A percentile compares a stretch with the other conserved stretches of the same genome.
phyloP scores from a whole-genome alignment of 1,284 basidiomycete species.

The Cryptococcus sp. region DNA sequence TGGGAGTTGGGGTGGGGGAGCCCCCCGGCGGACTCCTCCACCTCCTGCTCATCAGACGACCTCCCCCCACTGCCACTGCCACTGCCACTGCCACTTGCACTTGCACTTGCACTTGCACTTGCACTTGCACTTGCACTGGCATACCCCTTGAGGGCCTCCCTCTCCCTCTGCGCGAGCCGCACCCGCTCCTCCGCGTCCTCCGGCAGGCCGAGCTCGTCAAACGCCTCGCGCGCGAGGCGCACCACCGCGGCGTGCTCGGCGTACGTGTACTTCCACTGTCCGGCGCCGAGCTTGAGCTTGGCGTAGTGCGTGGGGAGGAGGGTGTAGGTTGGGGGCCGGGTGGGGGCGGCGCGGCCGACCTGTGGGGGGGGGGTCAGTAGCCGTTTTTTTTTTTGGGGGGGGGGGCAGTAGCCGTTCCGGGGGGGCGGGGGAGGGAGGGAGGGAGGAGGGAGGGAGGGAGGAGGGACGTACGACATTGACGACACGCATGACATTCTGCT shows the following conservation, averaged over 20 bases:
- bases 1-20: no score
- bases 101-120: not conserved
- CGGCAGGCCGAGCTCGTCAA: slow-evolving; percentile 38
- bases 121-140: slow-evolving; percentile 10
- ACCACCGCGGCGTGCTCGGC: slow-evolving; percentile 36
- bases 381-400: no score
- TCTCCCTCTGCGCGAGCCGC: slow-evolving; percentile 36
- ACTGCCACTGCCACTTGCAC: not conserved
- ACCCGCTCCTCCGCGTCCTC: slow-evolving; percentile 37
- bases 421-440: no score
- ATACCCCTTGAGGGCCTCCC: slow-evolving; percentile 20
- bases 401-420: no score
- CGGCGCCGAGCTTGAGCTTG: slow-evolving; percentile 43
- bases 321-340: slow-evolving; percentile 21
- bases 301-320: slow-evolving; percentile 40
- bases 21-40: not conserved
- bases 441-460: no score
- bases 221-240: slow-evolving; percentile 35
- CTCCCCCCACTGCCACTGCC: not conserved
- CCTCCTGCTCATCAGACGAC: not conserved
- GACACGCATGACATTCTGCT: slow-evolving; percentile 39
- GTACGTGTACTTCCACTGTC: slow-evolving; percentile 37
- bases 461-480: slow-evolving; percentile 39
- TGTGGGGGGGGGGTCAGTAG: no score
- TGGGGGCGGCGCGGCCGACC: slow-evolving; percentile 25